Conservation (phyloP, 208 protist genomes). For the Trypanosoma conorhini region DNA sequence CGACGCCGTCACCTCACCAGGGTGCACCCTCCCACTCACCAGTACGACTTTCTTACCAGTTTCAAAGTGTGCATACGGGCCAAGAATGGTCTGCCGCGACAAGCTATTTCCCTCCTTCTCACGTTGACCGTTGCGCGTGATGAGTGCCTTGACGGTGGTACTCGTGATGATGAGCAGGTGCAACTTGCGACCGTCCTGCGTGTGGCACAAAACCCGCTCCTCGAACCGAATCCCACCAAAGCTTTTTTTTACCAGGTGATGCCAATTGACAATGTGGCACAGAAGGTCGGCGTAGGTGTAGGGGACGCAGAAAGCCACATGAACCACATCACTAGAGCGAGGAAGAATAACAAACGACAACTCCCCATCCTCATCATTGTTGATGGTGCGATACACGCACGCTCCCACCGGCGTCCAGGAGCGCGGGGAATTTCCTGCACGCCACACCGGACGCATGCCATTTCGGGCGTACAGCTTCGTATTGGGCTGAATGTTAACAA, state of each 20-base stretch:
- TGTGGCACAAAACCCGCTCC: conserved; percentile 79
- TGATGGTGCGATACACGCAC: conserved; percentile 71
- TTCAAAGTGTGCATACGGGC: conserved; percentile 75
- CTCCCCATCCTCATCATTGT: conserved; percentile 59
- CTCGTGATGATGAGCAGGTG: conserved; percentile 85
- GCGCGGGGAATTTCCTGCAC: conserved; percentile 37
- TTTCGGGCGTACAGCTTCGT: conserved; percentile 77
- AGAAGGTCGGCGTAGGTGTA: conserved; percentile 89
- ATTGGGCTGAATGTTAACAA: conserved; percentile 81
- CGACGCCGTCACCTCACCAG: conserved; percentile 91
- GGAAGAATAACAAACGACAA: conserved; percentile 64
- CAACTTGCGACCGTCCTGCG: conserved; percentile 79
- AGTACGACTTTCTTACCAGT: conserved; percentile 87
- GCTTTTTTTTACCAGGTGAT: conserved; percentile 57
- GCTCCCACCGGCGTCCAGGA: conserved; percentile 72
- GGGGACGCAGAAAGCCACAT: conserved; percentile 84
- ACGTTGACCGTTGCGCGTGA: conserved; percentile 3
- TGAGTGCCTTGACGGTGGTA: conserved; percentile 14
- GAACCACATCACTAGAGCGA: conserved; percentile 59
- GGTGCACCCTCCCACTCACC: conserved; percentile 92
- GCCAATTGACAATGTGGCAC: conserved; percentile 84
- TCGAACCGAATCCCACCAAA: conserved; percentile 70
- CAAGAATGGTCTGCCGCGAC: conserved; percentile 17
- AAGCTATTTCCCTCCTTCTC: conserved; percentile 5
- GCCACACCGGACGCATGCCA: conserved; percentile 83